Evolutionary conservation across 139 green algal species (phyloP), one percentile per base, ranked within the genome.

Genomic region (Picochlorum sp.): DNA sequence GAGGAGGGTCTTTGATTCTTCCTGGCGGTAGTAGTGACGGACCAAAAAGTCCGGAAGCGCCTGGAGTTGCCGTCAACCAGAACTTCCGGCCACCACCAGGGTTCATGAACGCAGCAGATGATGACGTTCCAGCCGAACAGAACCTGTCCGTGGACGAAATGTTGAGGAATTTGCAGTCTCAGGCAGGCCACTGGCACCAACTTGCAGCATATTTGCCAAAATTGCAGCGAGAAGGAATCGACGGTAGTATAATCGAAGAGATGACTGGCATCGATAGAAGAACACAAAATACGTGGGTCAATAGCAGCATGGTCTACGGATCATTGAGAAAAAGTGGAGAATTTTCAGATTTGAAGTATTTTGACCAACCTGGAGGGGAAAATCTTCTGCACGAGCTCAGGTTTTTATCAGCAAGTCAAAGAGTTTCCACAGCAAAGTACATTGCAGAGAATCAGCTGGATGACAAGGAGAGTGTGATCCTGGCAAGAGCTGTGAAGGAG

Each of bases 401-500:
- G 51, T 84, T 87, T 63, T 74, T 92, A 9, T 60, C 71, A 44
- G 63, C 52, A 16, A 21, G 20, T 3, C 49, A 69, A 52, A 73
- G 74, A 28, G 37, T 54, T 1, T 21, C 65, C n/a, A 65, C 56
- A 2, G 74, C 60, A 4, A 21, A 32, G 6, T 81, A 81, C 61
- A 79, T 90, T 28, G 66, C 70, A 4, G 62, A 80, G 21, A 74
- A 87, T 64, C 38, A 26, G 38, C 34, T 72, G 58, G 30, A 28
- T 63, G 13, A 52, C 14, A 26, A 21, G 21, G 8, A 11, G 37
- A 34, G 54, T 62, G 34, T 21, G 34, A 50, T 84, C 24, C 68
- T 94, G 49, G 78, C 83, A 14, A 73, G 83, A 21, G 73, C 84
- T 10, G 78, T 90, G 52, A 92, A 92, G 74, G 87, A 94, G 69